Evolutionary conservation across 805 yeast species (phyloP).

Genomic region (Tetrapisispora iriomotensis): DNA sequence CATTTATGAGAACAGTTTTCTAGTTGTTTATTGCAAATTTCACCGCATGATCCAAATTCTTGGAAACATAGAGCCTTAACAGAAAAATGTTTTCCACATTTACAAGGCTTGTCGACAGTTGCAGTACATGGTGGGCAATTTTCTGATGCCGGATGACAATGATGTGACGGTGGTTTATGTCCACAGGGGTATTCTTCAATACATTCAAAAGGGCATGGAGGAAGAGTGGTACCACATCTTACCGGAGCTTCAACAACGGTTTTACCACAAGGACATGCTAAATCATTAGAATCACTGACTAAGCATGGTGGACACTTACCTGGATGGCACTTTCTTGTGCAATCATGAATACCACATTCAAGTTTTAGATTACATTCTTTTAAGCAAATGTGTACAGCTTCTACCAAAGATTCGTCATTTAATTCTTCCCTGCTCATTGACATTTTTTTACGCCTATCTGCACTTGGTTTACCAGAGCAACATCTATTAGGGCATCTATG

Average conservation of each 20-base stretch:
- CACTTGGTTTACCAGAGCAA: conserved; percentile 58
- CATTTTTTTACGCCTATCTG: conserved; percentile 40
- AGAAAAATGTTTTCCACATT: conserved; percentile 44
- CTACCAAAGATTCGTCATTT: conserved; percentile 51
- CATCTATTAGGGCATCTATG: conserved; percentile 66
- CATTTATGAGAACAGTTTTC: conserved; percentile 45
- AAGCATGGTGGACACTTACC: conserved; percentile 77
- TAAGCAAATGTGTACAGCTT: conserved; percentile 66
- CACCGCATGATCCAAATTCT: conserved; percentile 57
- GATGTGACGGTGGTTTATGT: conserved; percentile 58
- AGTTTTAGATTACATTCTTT: conserved; percentile 51
- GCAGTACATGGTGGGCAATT: conserved; percentile 72
- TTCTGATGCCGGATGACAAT: conserved; percentile 59
- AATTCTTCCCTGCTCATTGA: conserved; percentile 26
- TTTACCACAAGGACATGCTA: conserved; percentile 71
- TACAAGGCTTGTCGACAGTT: conserved; percentile 45
- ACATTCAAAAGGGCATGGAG: conserved; percentile 60
- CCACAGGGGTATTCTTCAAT: conserved; percentile 53
- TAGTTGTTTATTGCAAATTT: conserved; percentile 44
- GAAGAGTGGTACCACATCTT: conserved; percentile 65
- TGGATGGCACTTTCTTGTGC: conserved; percentile 63
- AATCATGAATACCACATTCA: conserved; percentile 58
- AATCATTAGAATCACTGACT: conserved; percentile 70
- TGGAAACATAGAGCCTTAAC: conserved; percentile 64
- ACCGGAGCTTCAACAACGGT: conserved; percentile 76